A percentile compares a stretch with the other conserved stretches of the same genome.
Evolutionary conservation across 345 rosid species (phyloP).

Genomic region (Citrus hindsii): DNA sequence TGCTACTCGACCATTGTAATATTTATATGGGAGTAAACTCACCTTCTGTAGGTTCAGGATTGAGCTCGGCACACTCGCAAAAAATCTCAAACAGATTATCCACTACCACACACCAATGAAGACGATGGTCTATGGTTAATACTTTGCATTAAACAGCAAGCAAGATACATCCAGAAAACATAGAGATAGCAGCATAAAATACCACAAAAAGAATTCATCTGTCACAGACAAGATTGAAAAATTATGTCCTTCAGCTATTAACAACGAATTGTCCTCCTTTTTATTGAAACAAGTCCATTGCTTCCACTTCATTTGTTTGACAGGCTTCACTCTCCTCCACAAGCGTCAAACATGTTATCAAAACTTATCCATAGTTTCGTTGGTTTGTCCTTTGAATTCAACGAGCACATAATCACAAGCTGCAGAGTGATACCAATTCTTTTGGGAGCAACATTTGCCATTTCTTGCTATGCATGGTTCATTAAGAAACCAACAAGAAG

Average conservation of each 20-base stretch:
- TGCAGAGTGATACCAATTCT: no score
- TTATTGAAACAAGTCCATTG: neutral
- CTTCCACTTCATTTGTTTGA: neutral
- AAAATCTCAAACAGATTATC: conserved; percentile 75
- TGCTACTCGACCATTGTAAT: neutral
- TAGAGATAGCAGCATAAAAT: neutral
- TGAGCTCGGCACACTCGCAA: conserved; percentile 93
- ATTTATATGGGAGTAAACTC: conserved; percentile 9
- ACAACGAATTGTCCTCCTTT: no score
- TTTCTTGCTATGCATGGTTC: conserved; percentile 7
- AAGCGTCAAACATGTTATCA: neutral
- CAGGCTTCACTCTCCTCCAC: neutral
- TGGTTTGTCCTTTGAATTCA: neutral
- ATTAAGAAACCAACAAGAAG: neutral
- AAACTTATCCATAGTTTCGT: neutral
- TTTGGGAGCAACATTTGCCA: neutral
- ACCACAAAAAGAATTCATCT: neutral
- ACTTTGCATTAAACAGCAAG: neutral
- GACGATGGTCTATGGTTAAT: neutral
- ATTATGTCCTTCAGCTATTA: conserved; percentile 14
- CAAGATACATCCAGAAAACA: neutral
- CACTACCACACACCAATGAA: conserved; percentile 44
- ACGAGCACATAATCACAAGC: neutral
- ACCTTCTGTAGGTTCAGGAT: conserved; percentile 87
- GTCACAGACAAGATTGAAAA: neutral